These are phyloP conservation scores for Hericium coralloides DNA, from an alignment of 768 basidiomycete genomes.

Conservation along the genomic window DNA sequence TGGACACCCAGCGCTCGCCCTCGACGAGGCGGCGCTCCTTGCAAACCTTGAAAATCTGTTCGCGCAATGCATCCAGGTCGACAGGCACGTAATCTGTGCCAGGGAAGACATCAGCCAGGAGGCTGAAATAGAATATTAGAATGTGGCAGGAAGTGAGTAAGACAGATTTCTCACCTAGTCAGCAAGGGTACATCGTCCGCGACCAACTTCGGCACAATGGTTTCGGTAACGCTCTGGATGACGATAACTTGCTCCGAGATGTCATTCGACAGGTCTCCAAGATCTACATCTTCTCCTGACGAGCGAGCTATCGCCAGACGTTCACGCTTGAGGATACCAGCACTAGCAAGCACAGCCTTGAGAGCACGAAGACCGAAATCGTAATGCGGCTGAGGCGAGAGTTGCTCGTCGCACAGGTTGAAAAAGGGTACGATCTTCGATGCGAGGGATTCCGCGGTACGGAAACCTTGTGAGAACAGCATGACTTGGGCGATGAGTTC, in stretches of 20 bases:
- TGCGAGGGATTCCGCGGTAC: conserved; percentile 94
- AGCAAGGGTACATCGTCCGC: conserved; percentile 94
- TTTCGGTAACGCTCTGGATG: conserved; percentile 97
- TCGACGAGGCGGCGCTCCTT: conserved; percentile 74
- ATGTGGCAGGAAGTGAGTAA: not conserved
- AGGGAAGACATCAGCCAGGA: conserved; percentile 95
- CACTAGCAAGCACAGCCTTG: conserved; percentile 93
- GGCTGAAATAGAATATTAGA: conserved; percentile 33
- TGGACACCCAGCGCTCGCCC: conserved; percentile 86
- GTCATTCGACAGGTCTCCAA: conserved; percentile 54
- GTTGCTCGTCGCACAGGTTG: conserved; percentile 95
- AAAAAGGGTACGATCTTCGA: conserved; percentile 99
- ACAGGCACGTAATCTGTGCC: conserved; percentile 88
- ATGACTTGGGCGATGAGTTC: conserved; percentile 99
- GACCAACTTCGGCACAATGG: conserved; percentile 95
- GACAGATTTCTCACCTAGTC: conserved; percentile 56
- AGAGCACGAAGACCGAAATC: conserved; percentile 97
- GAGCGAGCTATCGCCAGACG: conserved; percentile 45
- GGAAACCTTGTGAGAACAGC: conserved; percentile 99
- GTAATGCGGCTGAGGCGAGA: conserved; percentile 96
- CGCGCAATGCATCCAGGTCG: conserved; percentile 77
- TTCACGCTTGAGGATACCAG: conserved; percentile 95
- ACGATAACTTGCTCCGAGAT: conserved; percentile 91
- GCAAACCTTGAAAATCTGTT: conserved; percentile 83
- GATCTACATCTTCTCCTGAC: conserved; percentile 31